These are phyloP conservation scores for Citrullus amarus DNA, from an alignment of 306 rosid species.

Conservation along the genomic window DNA sequence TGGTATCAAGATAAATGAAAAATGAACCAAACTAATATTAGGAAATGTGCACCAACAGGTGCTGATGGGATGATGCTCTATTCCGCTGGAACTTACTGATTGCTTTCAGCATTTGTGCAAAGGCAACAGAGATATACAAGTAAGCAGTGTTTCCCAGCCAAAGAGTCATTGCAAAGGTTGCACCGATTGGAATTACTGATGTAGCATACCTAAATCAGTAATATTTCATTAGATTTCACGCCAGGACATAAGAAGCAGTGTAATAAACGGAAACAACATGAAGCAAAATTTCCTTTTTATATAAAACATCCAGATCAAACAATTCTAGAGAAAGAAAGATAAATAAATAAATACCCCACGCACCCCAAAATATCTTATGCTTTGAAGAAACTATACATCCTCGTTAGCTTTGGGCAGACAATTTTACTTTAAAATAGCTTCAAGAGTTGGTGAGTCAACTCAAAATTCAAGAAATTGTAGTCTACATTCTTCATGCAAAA, in stretches of 20 bases:
- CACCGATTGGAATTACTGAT: slow-evolving; percentile 94
- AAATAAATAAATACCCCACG: background rate
- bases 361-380: background rate
- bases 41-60: slow-evolving; percentile 10
- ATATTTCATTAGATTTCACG: slow-evolving; percentile 17
- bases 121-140: slow-evolving; percentile 91
- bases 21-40: background rate
- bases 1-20: background rate
- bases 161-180: slow-evolving; percentile 97
- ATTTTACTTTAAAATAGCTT: background rate
- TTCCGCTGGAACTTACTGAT: slow-evolving; percentile 56
- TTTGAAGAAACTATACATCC: background rate
- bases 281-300: background rate
- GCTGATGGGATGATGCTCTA: slow-evolving; percentile 11
- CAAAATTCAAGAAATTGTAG: background rate
- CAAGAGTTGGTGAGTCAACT: background rate
- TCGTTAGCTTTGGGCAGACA: background rate
- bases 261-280: background rate
- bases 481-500: background rate
- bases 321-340: background rate
- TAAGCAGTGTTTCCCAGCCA: slow-evolving; percentile 99
- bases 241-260: slow-evolving; percentile 5
- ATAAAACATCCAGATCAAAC: background rate
- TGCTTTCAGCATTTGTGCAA: slow-evolving; percentile 98
- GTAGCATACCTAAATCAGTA: slow-evolving; percentile 60